Conservation (phyloP, 345 rosid genomes). For the Syzygium aromaticum region DNA sequence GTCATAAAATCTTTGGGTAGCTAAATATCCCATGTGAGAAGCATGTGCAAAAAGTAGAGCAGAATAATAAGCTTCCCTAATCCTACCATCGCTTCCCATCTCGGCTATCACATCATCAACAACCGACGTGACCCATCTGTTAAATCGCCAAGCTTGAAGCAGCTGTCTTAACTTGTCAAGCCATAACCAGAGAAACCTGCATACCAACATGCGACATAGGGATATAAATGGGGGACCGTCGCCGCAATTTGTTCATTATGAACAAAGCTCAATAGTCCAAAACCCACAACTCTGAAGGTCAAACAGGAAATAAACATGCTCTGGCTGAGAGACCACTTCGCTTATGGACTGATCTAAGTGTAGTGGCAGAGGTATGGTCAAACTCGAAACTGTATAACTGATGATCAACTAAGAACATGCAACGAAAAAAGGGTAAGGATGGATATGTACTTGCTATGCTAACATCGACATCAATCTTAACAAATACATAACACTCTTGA, state of each 20-base stretch:
- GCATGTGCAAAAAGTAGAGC: background rate
- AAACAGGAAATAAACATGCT: background rate
- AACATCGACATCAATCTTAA: background rate
- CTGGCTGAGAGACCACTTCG: background rate
- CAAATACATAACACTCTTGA: background rate
- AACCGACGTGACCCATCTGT: background rate
- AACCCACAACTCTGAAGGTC: background rate
- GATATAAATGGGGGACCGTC: background rate
- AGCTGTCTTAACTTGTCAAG: background rate
- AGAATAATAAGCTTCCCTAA: background rate
- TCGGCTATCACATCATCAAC: background rate
- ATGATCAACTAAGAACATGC: background rate
- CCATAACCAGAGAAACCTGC: background rate
- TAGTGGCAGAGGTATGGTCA: background rate
- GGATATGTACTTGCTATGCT: background rate
- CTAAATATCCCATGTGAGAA: background rate
- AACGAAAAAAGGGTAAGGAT: background rate
- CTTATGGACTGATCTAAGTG: background rate
- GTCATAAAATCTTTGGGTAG: background rate
- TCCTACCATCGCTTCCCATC: background rate
- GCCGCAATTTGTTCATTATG: background rate
- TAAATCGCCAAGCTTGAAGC: background rate
- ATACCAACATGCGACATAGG: background rate
- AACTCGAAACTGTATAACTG: background rate
- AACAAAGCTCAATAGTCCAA: background rate